A percentile compares a stretch with the other conserved stretches of the same genome.
These are phyloP conservation scores for Phytopythium sindhum DNA, from an alignment of 352 stramenopile genomes.

Conservation along the genomic window DNA sequence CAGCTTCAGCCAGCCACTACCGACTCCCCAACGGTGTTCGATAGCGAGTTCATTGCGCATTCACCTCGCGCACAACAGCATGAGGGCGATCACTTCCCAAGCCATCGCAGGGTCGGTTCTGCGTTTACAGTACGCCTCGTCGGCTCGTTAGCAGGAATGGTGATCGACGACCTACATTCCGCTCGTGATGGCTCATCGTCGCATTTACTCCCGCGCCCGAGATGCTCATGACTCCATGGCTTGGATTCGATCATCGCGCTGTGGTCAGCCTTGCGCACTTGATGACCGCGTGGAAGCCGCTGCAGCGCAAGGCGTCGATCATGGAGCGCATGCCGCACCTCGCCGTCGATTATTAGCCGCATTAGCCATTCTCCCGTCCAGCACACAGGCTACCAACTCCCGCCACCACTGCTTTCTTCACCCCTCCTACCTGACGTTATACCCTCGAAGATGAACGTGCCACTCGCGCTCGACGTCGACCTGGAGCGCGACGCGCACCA, in stretches of 20 bases:
- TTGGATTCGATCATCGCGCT: neutral
- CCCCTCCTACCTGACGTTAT: neutral
- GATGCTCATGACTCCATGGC: neutral
- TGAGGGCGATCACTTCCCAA: too few species aligned
- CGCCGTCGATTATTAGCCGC: neutral
- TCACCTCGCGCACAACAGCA: too few species aligned
- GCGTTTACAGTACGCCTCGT: neutral
- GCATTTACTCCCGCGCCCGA: neutral
- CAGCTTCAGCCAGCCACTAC: too few species aligned
- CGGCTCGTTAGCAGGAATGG: neutral
- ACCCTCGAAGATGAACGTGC: neutral
- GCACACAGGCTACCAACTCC: neutral
- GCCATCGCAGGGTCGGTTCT: neutral
- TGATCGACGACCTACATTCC: neutral
- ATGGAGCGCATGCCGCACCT: neutral
- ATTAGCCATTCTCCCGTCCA: neutral
- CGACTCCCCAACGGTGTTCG: too few species aligned
- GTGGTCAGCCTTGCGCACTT: neutral
- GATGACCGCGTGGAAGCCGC: too few species aligned
- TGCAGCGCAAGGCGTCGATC: neutral
- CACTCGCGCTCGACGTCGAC: neutral
- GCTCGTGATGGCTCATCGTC: neutral
- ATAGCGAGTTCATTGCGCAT: too few species aligned
- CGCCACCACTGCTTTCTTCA: neutral
- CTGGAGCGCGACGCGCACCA: neutral